Conservation (phyloP, 2,329 filamentous ascomycete genomes). For the Gaeumannomyces sp. region DNA sequence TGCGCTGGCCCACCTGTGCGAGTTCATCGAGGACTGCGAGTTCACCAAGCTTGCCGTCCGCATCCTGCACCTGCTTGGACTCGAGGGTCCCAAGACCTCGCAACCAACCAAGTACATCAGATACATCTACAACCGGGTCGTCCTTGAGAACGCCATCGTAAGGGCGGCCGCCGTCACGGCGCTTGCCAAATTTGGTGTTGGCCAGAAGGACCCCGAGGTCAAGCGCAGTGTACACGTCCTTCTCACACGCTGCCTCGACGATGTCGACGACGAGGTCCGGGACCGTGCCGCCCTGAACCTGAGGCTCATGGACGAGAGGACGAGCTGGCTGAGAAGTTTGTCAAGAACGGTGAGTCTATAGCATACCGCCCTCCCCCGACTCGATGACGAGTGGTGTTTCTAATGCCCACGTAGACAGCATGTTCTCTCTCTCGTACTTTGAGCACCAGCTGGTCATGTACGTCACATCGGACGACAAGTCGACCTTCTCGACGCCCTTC, state of each 20-base stretch:
- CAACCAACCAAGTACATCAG: constrained; percentile 98
- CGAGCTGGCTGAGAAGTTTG: constrained; percentile 77
- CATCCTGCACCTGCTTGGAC: constrained; percentile 86
- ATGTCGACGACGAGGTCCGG: constrained; percentile 94
- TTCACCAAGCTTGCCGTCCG: constrained; percentile 97
- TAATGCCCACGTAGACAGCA: constrained; percentile 61
- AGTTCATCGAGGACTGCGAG: constrained; percentile 99
- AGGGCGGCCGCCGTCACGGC: constrained; percentile 93
- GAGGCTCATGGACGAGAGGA: constrained; percentile 89
- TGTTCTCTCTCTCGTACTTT: constrained; percentile 90
- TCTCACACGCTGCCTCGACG: constrained; percentile 87
- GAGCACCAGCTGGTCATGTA: constrained; percentile 98
- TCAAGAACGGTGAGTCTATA: constrained; percentile 73
- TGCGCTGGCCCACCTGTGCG: constrained; percentile 89
- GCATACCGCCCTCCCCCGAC: constrained; percentile 13
- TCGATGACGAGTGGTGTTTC: not conserved
- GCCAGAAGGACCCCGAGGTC: constrained; percentile 91
- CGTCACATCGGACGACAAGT: constrained; percentile 85
- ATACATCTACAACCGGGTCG: constrained; percentile 98
- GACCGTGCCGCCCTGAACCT: constrained; percentile 92
- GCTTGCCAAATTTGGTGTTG: constrained; percentile 93
- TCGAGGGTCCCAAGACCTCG: constrained; percentile 90
- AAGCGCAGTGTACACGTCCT: constrained; percentile 93
- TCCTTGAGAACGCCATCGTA: constrained; percentile 93
- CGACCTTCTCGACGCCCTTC: constrained; percentile 78